Conservation (phyloP, 2,329 filamentous ascomycete species). For the Monilinia fructigena region DNA sequence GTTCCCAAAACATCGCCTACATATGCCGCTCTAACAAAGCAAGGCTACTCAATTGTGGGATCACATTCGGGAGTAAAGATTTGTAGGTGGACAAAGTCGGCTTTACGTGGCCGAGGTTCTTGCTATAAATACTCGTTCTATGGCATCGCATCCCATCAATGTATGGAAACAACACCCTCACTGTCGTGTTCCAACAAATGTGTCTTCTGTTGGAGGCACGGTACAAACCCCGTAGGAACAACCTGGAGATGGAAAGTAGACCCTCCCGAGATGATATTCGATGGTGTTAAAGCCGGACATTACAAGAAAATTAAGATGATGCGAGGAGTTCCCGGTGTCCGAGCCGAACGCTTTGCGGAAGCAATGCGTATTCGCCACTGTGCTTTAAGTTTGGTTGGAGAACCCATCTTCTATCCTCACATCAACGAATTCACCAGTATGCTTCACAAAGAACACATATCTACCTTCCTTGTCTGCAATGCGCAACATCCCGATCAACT, state of each 20-base stretch:
- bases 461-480: slow-evolving; percentile 94
- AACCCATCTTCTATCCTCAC: slow-evolving; percentile 98
- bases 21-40: slow-evolving; percentile 84
- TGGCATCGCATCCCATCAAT: slow-evolving; percentile 92
- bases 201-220: slow-evolving; percentile 98
- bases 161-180: slow-evolving; percentile 96
- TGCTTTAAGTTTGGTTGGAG: slow-evolving; percentile 85
- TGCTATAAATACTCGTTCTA: slow-evolving; percentile 99
- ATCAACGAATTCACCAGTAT: slow-evolving; percentile 89
- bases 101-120: slow-evolving; percentile 84
- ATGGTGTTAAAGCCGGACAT: slow-evolving; percentile 85
- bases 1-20: slow-evolving; percentile 89
- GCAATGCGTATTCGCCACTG: slow-evolving; percentile 93
- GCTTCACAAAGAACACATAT: slow-evolving; percentile 83
- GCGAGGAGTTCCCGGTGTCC: slow-evolving; percentile 87
- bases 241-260: slow-evolving; percentile 97
- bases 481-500: slow-evolving; percentile 94
- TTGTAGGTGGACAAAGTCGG: slow-evolving; percentile 97
- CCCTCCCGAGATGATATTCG: slow-evolving; percentile 82
- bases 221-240: slow-evolving; percentile 93
- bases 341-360: slow-evolving; percentile 87
- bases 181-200: slow-evolving; percentile 98
- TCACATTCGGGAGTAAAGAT: slow-evolving; percentile 97
- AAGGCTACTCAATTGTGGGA: slow-evolving; percentile 93
- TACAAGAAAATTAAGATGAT: slow-evolving; percentile 99